A percentile compares a stretch with the other conserved stretches of the same genome.
phyloP scores from a whole-genome alignment of 192 early-diverging fungal genomes.

The Dimargaris verticillata region DNA sequence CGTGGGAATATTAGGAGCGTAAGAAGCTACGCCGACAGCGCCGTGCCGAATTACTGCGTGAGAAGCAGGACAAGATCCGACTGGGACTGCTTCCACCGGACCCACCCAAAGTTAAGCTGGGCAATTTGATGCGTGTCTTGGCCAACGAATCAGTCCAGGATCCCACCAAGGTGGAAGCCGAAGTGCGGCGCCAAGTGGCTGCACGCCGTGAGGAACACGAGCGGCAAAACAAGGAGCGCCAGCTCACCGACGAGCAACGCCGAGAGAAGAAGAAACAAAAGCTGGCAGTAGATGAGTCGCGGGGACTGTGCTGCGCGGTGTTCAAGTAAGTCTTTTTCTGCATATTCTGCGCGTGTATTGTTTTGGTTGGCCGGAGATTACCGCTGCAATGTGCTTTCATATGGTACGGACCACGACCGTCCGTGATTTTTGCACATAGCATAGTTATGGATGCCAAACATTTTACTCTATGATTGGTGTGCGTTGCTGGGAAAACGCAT shows the following conservation, averaged over 20 bases:
- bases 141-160: slow-evolving; percentile 90
- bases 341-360: no score
- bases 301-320: slow-evolving; percentile 61
- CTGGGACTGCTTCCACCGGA: slow-evolving; percentile 85
- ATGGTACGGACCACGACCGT: no score
- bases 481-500: no score
- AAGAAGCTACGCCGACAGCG: slow-evolving; percentile 86
- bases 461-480: no score
- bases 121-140: slow-evolving; percentile 88
- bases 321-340: slow-evolving; percentile 42
- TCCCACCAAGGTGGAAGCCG: slow-evolving; percentile 84
- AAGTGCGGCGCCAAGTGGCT: slow-evolving; percentile 75
- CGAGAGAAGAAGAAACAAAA: slow-evolving; percentile 62
- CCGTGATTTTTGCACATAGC: no score
- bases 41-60: slow-evolving; percentile 66
- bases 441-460: no score
- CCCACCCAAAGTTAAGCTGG: slow-evolving; percentile 76
- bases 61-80: slow-evolving; percentile 88
- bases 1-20: slow-evolving; percentile 35
- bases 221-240: slow-evolving; percentile 62
- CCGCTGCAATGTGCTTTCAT: no score
- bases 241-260: slow-evolving; percentile 76
- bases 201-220: slow-evolving; percentile 63
- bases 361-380: no score
- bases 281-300: slow-evolving; percentile 47